Evolutionary conservation across 2,329 filamentous ascomycete genomes (phyloP), one percentile per base, ranked within the genome.

Genomic region (Stemphylium lycopersici): DNA sequence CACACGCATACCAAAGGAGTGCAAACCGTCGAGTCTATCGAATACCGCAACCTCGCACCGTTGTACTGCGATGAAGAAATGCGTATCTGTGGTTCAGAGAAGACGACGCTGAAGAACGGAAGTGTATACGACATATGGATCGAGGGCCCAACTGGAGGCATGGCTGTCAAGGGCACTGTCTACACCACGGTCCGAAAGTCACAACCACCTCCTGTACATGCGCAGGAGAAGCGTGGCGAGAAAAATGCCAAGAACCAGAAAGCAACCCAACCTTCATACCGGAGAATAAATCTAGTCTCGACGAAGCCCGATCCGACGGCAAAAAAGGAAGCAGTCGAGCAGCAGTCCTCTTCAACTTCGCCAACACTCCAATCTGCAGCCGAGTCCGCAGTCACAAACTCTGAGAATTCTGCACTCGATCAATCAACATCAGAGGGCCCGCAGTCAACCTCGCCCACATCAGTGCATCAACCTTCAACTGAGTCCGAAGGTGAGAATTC

Each of bases 11-110:
- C 37, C 2, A 22, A 51, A 7, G 36, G 31, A 8, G 29, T 40
- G n/a, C 72, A 76, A 42, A 63, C 67, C 15, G 76, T 93, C 18
- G 71, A 76, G 41, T 79, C 73, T 10, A 83, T 97, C 46, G 82
- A 88, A 48, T 98, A 98, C 74, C 84, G 86, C 44, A 96, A 97
- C 71, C 74, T 96, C 22, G 85, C 88, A 8, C 93, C 93, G 12
- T 78, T 98, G 16, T 96, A 91, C 72, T 90, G 87, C 26, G 80
- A 84, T 38, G 89, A 95, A 73, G 74, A 83, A 45, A 80, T 96
- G 75, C 85, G 75, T 26, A 80, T 97, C 3, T 93, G 90, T 66
- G 82, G 88, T 12, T 82, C 83, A 58, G 79, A 74, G 52, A 74
- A 74, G n/a, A 76, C 69, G 26, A 61, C 38, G 7, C 49, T 36